Evolutionary conservation across 345 rosid species (phyloP), one percentile per base, ranked within the genome.

Genomic region (Rhodomyrtus tomentosa): DNA sequence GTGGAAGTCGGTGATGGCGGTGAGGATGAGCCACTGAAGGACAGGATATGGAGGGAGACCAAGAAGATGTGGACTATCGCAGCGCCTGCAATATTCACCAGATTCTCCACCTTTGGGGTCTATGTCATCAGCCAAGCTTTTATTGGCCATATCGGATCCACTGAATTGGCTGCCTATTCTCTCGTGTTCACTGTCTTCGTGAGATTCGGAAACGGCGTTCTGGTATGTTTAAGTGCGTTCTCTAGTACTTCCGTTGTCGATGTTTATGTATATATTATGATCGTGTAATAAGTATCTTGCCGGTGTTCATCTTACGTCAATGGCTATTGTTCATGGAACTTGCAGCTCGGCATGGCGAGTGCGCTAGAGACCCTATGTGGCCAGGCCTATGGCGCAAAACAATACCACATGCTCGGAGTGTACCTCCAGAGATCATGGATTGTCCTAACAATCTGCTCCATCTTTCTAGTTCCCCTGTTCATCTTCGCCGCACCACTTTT

Each of bases 401-500:
- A 92, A 38, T 82, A 93, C 84, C 96, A 93, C 86, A 94, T 96
- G 99, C 92, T 93, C 1, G 99, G 98, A 54, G 80, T 96, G 42
- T 93, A 94, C 86, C 95, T 96, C 48, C 99, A 96, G 85, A 85
- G 99, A 56, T 96, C 98, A 12, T 96, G 99, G 99, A 87, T 94
- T 58, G 91, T 96, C 29, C 89, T 93, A 84, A 76, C 83, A 12
- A 0, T 83, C 22, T 56, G 87, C 50, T 81, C 96, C 10, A 55
- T 90, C 27, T 85, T 85, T 49, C 93, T 95, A 85, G 88, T 81
- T 38, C 98, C 99, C 4, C 5, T 96, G 6, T 94, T 88, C 50
- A 16, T 93, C 53, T 94, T 96, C 83, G 84, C 96, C 0, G 36
- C 89, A 4, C 94, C 94, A 9, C 84, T 96, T 32, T 72, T 96